Conservation (phyloP, 2,329 filamentous ascomycete species). For the Atkinsonella texensis region DNA sequence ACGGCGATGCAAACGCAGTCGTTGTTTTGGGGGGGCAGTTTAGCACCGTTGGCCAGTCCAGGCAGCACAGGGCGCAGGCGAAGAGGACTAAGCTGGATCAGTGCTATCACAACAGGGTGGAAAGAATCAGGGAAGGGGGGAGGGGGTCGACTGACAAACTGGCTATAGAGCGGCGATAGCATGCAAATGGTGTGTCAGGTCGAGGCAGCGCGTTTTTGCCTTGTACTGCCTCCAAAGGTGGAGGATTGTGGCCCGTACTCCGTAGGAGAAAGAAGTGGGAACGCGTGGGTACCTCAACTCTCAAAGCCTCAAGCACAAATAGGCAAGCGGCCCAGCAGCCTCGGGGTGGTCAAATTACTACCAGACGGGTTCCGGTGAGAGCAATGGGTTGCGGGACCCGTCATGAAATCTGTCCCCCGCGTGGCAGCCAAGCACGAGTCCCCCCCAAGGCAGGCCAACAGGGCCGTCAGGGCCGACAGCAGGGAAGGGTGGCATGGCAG, state of each 20-base stretch:
- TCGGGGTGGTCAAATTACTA: too few species aligned
- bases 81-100: background rate
- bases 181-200: background rate
- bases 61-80: background rate
- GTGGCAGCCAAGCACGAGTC: too few species aligned
- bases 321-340: too few species aligned
- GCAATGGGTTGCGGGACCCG: too few species aligned
- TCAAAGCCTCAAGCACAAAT: background rate
- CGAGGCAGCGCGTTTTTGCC: background rate
- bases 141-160: background rate
- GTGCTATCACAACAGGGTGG: background rate
- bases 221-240: constrained; percentile 1
- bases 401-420: too few species aligned
- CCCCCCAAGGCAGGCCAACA: too few species aligned
- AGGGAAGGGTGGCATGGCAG: too few species aligned
- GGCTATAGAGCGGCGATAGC: background rate
- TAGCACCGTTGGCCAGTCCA: constrained; percentile 5
- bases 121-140: background rate
- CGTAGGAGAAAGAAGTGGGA: constrained; percentile 3
- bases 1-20: constrained; percentile 4
- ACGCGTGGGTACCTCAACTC: background rate
- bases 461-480: too few species aligned
- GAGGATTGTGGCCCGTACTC: background rate
- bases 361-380: too few species aligned
- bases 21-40: constrained; percentile 1